phyloP scores from a whole-genome alignment of 179 eudicot species.

The Corrigiola litoralis region DNA sequence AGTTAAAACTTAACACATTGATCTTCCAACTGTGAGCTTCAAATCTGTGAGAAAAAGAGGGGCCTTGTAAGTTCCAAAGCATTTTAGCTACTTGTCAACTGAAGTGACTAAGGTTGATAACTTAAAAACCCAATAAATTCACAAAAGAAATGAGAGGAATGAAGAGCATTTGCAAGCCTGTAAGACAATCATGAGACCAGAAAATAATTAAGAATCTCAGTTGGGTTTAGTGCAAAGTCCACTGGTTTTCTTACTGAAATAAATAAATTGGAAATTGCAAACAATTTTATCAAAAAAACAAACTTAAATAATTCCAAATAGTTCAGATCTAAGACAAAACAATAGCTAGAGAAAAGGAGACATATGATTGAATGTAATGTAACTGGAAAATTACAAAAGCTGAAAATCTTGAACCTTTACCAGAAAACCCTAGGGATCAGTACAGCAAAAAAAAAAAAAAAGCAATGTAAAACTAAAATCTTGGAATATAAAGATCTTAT shows the following conservation, averaged over 20 bases:
- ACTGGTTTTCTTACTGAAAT: constrained; percentile 8
- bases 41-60: background rate
- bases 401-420: background rate
- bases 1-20: constrained; percentile 7
- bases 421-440: constrained; percentile 14
- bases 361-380: background rate
- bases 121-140: constrained; percentile 3
- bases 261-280: background rate
- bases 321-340: constrained; percentile 12
- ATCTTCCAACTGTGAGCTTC: background rate
- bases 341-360: too few species aligned
- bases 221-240: constrained; percentile 1
- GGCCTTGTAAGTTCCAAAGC: background rate
- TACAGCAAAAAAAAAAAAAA: background rate
- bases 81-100: constrained; percentile 5
- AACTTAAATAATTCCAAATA: background rate
- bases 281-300: background rate
- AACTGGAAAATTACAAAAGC: background rate
- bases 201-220: constrained; percentile 2
- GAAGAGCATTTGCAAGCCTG: background rate
- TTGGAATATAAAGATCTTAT: background rate
- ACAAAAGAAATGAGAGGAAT: background rate
- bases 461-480: background rate
- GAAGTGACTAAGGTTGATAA: background rate
- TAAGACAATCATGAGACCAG: background rate